A percentile compares a stretch with the other conserved stretches of the same genome.
Evolutionary conservation across 768 basidiomycete genomes (phyloP).

Genomic region (Exidia glandulosa): DNA sequence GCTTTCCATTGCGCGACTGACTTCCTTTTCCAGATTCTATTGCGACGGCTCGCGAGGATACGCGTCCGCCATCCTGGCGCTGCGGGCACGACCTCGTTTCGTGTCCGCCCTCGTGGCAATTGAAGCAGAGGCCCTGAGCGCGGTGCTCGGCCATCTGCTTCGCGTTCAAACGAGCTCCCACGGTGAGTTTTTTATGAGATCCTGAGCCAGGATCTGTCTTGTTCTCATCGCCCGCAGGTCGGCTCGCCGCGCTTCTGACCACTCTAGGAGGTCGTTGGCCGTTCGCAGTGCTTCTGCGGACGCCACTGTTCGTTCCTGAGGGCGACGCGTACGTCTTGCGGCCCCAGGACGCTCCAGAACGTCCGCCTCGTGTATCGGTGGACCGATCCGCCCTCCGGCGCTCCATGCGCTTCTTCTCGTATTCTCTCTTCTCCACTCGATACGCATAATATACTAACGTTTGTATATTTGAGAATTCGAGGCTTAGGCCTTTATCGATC

Average conservation of each 20-base stretch:
- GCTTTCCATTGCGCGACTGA: neutral
- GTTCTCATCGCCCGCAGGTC: neutral
- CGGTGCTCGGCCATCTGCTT: neutral
- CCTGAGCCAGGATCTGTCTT: no score
- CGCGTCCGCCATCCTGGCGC: neutral
- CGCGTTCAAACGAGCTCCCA: neutral
- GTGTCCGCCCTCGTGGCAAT: neutral
- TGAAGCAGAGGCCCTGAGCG: neutral
- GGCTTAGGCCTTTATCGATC: constrained; percentile 20
- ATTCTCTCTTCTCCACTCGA: neutral
- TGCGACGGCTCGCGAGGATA: neutral
- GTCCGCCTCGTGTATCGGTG: neutral
- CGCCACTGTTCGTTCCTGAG: neutral
- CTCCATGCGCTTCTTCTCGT: neutral
- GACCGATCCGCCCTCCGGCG: constrained; percentile 19
- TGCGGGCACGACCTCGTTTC: neutral
- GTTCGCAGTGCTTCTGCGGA: neutral
- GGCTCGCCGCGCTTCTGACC: neutral
- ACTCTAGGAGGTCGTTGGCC: neutral
- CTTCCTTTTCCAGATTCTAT: neutral
- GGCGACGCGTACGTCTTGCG: neutral
- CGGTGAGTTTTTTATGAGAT: neutral
- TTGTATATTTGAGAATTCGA: constrained; percentile 13
- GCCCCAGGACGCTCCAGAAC: neutral
- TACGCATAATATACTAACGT: constrained; percentile 11